Conservation (phyloP, 306 rosid genomes). For the Cucumis sativus region Cucumber_9930_V3 NC_026656.2:17960001-17960500, state of each 20-base stretch:
- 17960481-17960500: background rate
- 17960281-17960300: too few species aligned
- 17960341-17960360: background rate
- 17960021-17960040: background rate
- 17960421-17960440: conserved; percentile 28
- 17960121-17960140: background rate
- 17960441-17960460: conserved; percentile 34
- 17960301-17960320: background rate
- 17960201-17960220: background rate
- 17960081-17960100: background rate
- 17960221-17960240: too few species aligned
- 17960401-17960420: conserved; percentile 12
- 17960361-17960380: conserved; percentile 31
- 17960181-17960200: background rate
- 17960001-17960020: background rate
- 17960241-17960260: too few species aligned
- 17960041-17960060: background rate
- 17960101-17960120: background rate
- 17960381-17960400: conserved; percentile 67
- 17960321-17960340: background rate
- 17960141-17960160: background rate
- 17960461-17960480: conserved; percentile 12
- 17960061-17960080: background rate
- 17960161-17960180: background rate
- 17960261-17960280: too few species aligned